Evolutionary conservation across 1,284 basidiomycete genomes (phyloP).

Genomic region (Trametes polyzona): DNA sequence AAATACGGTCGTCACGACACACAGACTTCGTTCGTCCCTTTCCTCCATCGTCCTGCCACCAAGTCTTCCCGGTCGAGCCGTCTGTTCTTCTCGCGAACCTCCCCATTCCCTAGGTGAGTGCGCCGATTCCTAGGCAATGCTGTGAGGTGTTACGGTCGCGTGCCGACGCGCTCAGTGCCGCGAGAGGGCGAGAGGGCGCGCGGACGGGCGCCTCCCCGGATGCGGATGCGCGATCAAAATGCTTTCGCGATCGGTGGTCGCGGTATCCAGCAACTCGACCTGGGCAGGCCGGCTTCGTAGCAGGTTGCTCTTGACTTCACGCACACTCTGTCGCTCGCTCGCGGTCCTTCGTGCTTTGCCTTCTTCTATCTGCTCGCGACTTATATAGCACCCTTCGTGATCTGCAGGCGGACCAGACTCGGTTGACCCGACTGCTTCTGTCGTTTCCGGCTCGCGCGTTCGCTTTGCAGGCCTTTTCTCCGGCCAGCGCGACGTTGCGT

Average conservation of each 20-base stretch:
- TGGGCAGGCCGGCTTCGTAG: background rate
- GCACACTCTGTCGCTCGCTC: conserved; percentile 1
- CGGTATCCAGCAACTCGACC: conserved; percentile 3
- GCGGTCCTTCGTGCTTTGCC: conserved; percentile 15
- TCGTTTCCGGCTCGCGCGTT: background rate
- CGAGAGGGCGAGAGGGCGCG: background rate
- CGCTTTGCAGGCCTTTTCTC: conserved; percentile 2
- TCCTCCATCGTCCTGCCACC: background rate
- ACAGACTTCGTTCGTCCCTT: background rate
- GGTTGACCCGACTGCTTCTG: conserved; percentile 32
- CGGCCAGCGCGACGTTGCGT: conserved; percentile 10
- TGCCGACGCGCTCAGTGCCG: too few species aligned
- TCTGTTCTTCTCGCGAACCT: background rate
- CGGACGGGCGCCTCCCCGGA: background rate
- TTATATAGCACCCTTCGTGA: background rate
- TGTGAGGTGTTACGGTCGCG: background rate
- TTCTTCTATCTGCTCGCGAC: conserved; percentile 6
- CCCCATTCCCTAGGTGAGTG: background rate
- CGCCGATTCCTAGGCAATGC: background rate
- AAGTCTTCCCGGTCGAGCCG: background rate
- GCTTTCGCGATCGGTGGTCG: background rate
- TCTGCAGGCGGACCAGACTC: conserved; percentile 25
- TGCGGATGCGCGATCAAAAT: background rate
- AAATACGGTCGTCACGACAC: background rate
- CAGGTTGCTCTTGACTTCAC: conserved; percentile 9